Conservation (phyloP, 106 monocot genomes). For the Cymbidium sinense region DNA sequence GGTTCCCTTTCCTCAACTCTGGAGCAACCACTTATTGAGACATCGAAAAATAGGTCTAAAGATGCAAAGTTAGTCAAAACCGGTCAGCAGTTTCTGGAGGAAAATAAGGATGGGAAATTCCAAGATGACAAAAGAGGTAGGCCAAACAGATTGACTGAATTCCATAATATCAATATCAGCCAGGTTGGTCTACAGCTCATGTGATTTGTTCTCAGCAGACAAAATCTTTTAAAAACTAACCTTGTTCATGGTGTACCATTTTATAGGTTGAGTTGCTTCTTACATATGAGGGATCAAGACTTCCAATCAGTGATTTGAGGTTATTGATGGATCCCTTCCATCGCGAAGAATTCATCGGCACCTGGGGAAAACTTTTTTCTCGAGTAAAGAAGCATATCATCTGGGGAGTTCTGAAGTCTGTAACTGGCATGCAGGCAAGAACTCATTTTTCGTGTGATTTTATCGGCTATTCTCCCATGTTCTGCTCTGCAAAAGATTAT, state of each 20-base stretch:
- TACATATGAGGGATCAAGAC: constrained; percentile 85
- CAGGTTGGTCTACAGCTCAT: constrained; percentile 44
- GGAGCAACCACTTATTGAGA: constrained; percentile 31
- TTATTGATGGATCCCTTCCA: constrained; percentile 87
- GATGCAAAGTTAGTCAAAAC: constrained; percentile 46
- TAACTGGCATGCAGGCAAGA: constrained; percentile 90
- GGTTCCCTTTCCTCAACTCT: constrained; percentile 21
- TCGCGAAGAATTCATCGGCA: constrained; percentile 68
- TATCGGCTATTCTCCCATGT: background rate
- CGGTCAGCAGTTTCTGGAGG: constrained; percentile 49
- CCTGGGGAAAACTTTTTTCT: constrained; percentile 83
- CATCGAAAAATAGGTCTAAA: constrained; percentile 41
- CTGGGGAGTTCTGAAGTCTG: constrained; percentile 84
- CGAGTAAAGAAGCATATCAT: constrained; percentile 91
- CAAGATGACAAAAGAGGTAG: no score
- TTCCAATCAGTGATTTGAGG: constrained; percentile 73
- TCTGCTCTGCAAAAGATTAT: background rate
- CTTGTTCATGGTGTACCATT: background rate
- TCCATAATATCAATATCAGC: constrained; percentile 87
- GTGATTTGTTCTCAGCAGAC: background rate
- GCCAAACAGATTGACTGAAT: constrained; percentile 69
- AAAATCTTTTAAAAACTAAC: background rate
- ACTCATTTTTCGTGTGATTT: background rate
- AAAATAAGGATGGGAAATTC: no score
- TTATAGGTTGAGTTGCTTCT: constrained; percentile 74